Evolutionary conservation across 2,329 filamentous ascomycete species (phyloP).

Genomic region (Beauveria rudraprayagi): DNA sequence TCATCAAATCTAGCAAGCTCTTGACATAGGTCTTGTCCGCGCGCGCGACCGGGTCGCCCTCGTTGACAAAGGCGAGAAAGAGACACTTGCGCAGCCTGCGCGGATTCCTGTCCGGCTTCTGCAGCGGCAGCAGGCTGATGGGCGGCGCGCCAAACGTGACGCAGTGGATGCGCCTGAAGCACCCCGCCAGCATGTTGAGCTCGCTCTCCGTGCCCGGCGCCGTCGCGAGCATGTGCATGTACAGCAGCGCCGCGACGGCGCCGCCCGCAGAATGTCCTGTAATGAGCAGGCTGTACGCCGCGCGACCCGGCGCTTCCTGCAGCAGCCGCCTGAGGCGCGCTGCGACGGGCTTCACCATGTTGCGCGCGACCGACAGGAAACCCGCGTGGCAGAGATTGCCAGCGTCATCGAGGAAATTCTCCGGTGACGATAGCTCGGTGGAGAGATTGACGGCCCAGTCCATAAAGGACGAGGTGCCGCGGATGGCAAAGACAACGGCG

Average conservation of each 20-base stretch:
- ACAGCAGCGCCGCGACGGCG: constrained; percentile 72
- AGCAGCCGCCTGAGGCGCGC: constrained; percentile 60
- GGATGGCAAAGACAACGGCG: constrained; percentile 75
- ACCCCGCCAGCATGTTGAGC: constrained; percentile 58
- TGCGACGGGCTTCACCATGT: constrained; percentile 68
- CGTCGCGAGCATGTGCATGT: constrained; percentile 68
- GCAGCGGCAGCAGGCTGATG: constrained; percentile 61
- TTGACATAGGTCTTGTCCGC: constrained; percentile 71
- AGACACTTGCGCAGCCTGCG: constrained; percentile 53
- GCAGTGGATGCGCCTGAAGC: constrained; percentile 75
- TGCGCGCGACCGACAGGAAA: constrained; percentile 66
- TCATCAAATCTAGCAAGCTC: constrained; percentile 63
- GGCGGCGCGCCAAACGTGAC: constrained; percentile 81
- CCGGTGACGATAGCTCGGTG: constrained; percentile 55
- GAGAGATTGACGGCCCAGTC: constrained; percentile 84
- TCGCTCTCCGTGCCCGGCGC: constrained; percentile 52
- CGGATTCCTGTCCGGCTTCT: constrained; percentile 40
- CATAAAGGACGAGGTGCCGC: constrained; percentile 70
- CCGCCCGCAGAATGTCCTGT: constrained; percentile 84
- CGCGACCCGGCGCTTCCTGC: constrained; percentile 60
- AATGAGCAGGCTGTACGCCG: constrained; percentile 64
- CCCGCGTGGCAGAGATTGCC: constrained; percentile 75
- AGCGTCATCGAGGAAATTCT: constrained; percentile 66
- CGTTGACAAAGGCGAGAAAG: constrained; percentile 76
- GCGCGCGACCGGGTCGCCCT: constrained; percentile 72